Evolutionary conservation across 352 stramenopile species (phyloP).

Genomic region (Phytophthora brassicae): DNA sequence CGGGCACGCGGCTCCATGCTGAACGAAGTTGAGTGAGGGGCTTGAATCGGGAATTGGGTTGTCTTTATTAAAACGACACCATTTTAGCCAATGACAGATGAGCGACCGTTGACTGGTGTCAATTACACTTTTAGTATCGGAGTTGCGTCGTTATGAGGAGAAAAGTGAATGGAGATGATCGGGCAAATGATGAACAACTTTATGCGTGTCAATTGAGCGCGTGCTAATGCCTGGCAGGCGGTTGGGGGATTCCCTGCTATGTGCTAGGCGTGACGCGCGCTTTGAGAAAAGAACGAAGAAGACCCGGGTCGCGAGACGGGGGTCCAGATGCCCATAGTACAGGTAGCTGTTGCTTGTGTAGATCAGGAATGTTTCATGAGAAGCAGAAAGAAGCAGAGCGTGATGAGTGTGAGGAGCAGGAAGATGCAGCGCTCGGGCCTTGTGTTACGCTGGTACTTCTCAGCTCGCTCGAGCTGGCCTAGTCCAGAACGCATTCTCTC

Average conservation of each 20-base stretch:
- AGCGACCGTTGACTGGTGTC: neutral
- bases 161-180: constrained; percentile 5
- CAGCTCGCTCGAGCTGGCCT: constrained; percentile 57
- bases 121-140: neutral
- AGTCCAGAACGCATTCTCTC: constrained; percentile 58
- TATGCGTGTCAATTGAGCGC: constrained; percentile 64
- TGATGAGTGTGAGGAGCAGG: constrained; percentile 59
- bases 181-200: constrained; percentile 45
- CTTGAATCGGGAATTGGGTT: constrained; percentile 9
- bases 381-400: constrained; percentile 67
- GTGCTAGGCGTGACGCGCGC: constrained; percentile 8
- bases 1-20: constrained; percentile 53
- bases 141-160: neutral
- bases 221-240: constrained; percentile 3
- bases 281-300: constrained; percentile 43
- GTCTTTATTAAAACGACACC: neutral
- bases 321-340: constrained; percentile 31
- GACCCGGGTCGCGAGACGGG: constrained; percentile 23
- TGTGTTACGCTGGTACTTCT: constrained; percentile 67
- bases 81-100: constrained; percentile 11
- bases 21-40: too few species aligned
- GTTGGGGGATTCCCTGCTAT: neutral
- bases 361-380: constrained; percentile 67
- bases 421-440: constrained; percentile 75
- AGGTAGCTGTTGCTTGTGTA: neutral